Evolutionary conservation across 495 filamentous ascomycete genomes (phyloP), one percentile per base, ranked within the genome.

Genomic region (Penicillium coprophilum): DNA sequence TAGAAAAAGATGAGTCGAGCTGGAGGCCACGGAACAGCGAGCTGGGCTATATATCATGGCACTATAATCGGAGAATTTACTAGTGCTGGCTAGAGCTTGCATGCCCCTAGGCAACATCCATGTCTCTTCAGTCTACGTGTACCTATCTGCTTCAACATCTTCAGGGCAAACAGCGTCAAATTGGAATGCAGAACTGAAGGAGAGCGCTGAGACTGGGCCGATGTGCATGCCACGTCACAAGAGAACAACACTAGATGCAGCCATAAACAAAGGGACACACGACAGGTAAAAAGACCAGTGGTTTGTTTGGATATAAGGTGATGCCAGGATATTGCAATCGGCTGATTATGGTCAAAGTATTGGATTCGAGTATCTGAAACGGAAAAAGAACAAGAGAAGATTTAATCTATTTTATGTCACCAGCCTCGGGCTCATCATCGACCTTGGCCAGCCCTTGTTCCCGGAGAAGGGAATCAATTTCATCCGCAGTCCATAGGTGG

Each of bases 371-470:
- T 61, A 64, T 63, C 50, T 59, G 62, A 51, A 54, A 54, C 49
- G 32, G 43, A 49, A 46, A 55, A 66, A 61, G 45, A 49, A 63
- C 51, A 63, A 56, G 52, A 57, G 21, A 62, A 67, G 56, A 58
- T 61, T 71, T 73, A 71, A 53, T 76, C 68, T 76, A 74, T 76
- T 76, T 77, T 58, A 71, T 64, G 53, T 80, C 79, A 57, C 75
- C 80, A 80, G 74, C 84, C 71, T 96, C 91, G 47, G 84, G 78
- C 66, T 85, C 86, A 57, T 85, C 86, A 69, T 92, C 87, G 48
- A 87, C 82, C 82, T 96, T 97, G 53, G 91, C 95, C 71, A 99
- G 71, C 66, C 91, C 91, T 69, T 97, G 92, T 79, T 97, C 91
- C 78, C 89, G 93, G 65, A 99, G 77, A 69, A 99, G 80, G 40